Evolutionary conservation across 257 asterid species (phyloP), one percentile per base, ranked within the genome.

Genomic region (Nicotiana noctiflora): DNA sequence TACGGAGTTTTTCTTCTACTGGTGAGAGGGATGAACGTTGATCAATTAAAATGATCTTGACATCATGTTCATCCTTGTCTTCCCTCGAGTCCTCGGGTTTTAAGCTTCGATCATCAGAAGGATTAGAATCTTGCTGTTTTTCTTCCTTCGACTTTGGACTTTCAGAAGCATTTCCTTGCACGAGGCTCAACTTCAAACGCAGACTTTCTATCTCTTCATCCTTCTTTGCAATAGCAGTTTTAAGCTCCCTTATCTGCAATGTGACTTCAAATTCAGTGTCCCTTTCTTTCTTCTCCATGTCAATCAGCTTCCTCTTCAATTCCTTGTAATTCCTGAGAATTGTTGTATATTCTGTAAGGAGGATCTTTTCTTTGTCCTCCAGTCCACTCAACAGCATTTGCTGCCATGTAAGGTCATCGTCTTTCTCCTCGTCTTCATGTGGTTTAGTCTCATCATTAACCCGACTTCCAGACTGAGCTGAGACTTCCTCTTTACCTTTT

Each of bases 281-380:
- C 77, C 84, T 88, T 31, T 89, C 95, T 82, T 83, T 88, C 87
- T 90, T 95, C 88, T 95, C 94, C 53, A 85, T 81, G 64, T 91
- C 93, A 31, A 63, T 85, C 4, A 93, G 90, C 85, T 88, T 88
- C 89, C 78, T 90, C 89, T 91, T 95, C n/a, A 87, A 86, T 2
- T 95, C 97, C 88, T 95, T 95, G 87, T 90, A 95, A 76, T 89
- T 93, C 84, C 91, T 86, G 57, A 95, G 93, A 53, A 93, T 83
- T 12, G 90, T 83, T 2, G 95, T 89, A 77, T 92, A 95, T 84
- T 95, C 99, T 81, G 84, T 84, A 23, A 93, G 88, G 27, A 92
- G 89, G 75, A 90, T 84, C 86, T 85, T 94, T 76, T 95, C 98
- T 75, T 88, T 88, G 72, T 95, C 97, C 78, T 94, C 97, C 15